Conservation (phyloP, 2,329 filamentous ascomycete species). For the Phialophora macrospora region DNA sequence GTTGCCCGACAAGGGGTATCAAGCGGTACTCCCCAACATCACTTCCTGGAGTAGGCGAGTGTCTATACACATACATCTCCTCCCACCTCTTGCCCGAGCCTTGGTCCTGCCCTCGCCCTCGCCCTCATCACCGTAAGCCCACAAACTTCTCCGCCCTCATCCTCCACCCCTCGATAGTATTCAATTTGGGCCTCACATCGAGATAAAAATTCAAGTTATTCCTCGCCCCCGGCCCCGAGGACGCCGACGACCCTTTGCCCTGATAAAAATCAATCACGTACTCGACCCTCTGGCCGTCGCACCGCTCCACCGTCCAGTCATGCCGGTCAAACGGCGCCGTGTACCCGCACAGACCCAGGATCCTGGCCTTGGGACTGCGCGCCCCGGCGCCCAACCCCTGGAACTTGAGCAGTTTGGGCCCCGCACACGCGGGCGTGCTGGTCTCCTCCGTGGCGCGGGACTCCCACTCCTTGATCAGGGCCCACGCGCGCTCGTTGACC, state of each 20-base stretch:
- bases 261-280: conserved; percentile 99
- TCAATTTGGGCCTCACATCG: conserved; percentile 69
- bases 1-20: neutral
- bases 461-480: conserved; percentile 90
- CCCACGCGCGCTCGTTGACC: conserved; percentile 95
- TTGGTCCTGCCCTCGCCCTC: conserved; percentile 20
- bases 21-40: neutral
- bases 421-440: conserved; percentile 59
- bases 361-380: conserved; percentile 79
- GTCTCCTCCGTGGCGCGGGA: conserved; percentile 40
- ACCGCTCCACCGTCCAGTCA: conserved; percentile 95
- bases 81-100: neutral
- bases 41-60: neutral
- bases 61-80: neutral
- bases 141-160: conserved; percentile 57
- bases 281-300: conserved; percentile 74
- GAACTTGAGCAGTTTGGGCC: conserved; percentile 83
- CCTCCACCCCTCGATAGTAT: conserved; percentile 64
- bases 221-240: conserved; percentile 35
- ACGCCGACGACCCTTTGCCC: conserved; percentile 56
- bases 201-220: conserved; percentile 66
- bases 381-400: conserved; percentile 62
- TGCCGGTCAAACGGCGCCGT: conserved; percentile 91
- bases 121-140: conserved; percentile 35
- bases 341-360: conserved; percentile 75